Percentiles rank a stretch among this genome's conserved stretches.
phyloP scores from a whole-genome alignment of 1,284 basidiomycete genomes.

The Apiotrichum gracile region DNA sequence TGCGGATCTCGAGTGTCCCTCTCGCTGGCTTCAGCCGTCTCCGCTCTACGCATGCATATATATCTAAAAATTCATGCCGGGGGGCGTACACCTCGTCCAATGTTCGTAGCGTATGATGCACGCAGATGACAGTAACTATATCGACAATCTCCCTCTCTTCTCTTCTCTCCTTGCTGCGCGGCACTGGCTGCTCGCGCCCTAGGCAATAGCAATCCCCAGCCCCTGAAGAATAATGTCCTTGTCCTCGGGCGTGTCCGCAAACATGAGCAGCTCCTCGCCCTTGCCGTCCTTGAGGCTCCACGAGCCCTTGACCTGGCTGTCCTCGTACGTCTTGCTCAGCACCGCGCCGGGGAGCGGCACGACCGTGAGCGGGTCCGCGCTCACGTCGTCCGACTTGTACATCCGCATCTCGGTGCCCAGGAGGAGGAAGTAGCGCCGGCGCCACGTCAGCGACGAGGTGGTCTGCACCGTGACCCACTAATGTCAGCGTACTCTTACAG shows the following conservation, averaged over 20 bases:
- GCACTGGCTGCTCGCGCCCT: no score
- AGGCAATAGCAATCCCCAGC: conserved; percentile 7
- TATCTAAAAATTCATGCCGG: no score
- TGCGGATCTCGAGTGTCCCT: no score
- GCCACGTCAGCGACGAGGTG: conserved; percentile 32
- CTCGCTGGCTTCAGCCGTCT: no score
- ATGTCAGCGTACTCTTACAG: conserved; percentile 1
- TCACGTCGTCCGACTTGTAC: conserved; percentile 23
- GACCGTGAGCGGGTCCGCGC: not conserved
- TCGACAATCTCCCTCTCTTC: no score
- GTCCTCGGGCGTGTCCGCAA: conserved; percentile 38
- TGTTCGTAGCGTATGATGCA: no score
- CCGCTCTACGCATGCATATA: no score
- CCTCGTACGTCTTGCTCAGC: conserved; percentile 29
- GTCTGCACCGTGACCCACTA: conserved; percentile 43
- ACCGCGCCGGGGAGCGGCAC: not conserved
- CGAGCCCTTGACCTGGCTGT: conserved; percentile 39
- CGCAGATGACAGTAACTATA: no score
- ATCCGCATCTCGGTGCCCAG: conserved; percentile 26
- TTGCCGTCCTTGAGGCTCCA: conserved; percentile 30
- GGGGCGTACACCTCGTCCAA: no score
- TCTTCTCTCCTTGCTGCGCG: no score
- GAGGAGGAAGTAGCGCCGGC: conserved; percentile 39
- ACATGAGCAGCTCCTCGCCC: conserved; percentile 39
- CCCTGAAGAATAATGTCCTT: conserved; percentile 35